phyloP scores from a whole-genome alignment of 495 filamentous ascomycete genomes.

The Neurospora sp. region DNA sequence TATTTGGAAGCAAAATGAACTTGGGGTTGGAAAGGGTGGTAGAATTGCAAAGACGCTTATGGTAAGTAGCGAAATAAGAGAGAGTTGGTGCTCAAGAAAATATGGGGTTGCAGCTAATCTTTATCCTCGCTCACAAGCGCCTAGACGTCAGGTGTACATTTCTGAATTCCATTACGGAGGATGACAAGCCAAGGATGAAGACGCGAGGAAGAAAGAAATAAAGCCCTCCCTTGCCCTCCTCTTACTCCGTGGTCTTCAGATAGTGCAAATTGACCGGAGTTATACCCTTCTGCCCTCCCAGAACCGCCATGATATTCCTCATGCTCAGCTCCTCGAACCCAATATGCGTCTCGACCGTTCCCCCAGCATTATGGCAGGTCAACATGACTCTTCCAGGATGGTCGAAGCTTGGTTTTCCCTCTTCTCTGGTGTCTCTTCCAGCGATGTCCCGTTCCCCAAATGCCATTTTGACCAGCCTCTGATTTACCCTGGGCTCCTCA shows the following conservation, averaged over 20 bases:
- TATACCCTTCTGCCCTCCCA: constrained; percentile 42
- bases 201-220: no score
- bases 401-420: constrained; percentile 9
- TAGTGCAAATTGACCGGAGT: constrained; percentile 57
- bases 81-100: background rate
- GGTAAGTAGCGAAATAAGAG: background rate
- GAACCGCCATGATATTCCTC: constrained; percentile 57
- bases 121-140: background rate
- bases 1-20: background rate
- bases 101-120: background rate
- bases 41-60: background rate
- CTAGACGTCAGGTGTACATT: background rate
- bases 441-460: background rate
- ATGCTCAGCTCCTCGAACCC: constrained; percentile 67
- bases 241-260: constrained; percentile 17
- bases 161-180: no score
- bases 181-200: no score
- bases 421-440: background rate
- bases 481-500: constrained; percentile 43
- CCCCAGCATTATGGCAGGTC: constrained; percentile 63
- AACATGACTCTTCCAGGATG: constrained; percentile 42
- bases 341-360: constrained; percentile 58
- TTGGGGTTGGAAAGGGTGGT: background rate
- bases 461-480: constrained; percentile 38
- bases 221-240: background rate